Evolutionary conservation across 2,329 filamentous ascomycete genomes (phyloP).

Genomic region (Fusarium sp.): DNA sequence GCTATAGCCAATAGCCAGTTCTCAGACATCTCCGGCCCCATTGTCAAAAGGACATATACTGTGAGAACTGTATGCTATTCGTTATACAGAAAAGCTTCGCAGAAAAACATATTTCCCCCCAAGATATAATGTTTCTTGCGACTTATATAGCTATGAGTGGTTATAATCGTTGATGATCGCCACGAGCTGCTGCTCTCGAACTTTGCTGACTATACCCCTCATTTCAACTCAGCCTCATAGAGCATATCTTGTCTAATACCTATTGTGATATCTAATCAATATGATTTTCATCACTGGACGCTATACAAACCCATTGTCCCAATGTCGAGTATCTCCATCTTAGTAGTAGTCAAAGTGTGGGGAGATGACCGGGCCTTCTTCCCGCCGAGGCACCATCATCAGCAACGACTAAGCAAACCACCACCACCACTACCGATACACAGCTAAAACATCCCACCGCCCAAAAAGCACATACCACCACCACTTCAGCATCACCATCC

Average conservation of each 20-base stretch:
- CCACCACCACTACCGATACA: constrained; percentile 1
- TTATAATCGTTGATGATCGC: background rate
- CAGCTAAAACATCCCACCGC: constrained; percentile 39
- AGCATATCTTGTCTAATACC: background rate
- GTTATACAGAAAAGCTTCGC: background rate
- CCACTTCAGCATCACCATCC: constrained; percentile 8
- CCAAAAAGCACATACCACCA: constrained; percentile 27
- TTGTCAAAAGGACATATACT: background rate
- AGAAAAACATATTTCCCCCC: too few relatives aligned
- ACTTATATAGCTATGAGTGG: background rate
- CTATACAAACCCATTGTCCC: background rate
- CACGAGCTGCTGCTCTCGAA: background rate
- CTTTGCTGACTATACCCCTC: background rate
- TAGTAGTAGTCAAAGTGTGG: constrained; percentile 14
- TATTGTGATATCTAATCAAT: too few relatives aligned
- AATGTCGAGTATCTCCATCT: background rate
- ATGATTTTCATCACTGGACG: background rate
- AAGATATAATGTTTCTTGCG: background rate
- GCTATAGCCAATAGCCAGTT: background rate
- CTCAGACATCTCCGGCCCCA: background rate
- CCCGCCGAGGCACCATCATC: constrained; percentile 36
- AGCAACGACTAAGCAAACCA: constrained; percentile 29
- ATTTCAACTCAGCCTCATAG: background rate
- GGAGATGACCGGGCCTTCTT: constrained; percentile 39
- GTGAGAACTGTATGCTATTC: background rate